A percentile compares a stretch with the other conserved stretches of the same genome.
Evolutionary conservation across 768 basidiomycete species (phyloP).

Genomic region (Suillus decipiens): DNA sequence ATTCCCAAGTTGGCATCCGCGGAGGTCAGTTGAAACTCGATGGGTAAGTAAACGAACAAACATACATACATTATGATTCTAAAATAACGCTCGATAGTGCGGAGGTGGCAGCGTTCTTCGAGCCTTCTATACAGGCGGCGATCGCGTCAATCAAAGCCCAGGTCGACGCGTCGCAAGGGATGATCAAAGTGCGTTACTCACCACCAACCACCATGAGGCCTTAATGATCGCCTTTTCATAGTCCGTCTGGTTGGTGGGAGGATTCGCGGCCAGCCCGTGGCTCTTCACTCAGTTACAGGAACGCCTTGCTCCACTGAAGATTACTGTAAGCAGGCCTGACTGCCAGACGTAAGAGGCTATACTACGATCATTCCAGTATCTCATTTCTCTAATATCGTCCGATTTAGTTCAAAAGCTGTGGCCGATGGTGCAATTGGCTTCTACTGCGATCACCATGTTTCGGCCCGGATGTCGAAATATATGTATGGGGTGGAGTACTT

Average conservation of each 20-base stretch:
- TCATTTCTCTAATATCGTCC: constrained; percentile 12
- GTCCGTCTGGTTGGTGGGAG: constrained; percentile 85
- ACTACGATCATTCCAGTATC: constrained; percentile 10
- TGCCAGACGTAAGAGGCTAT: constrained; percentile 63
- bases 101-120: constrained; percentile 72
- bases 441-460: constrained; percentile 83
- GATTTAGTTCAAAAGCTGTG: constrained; percentile 76
- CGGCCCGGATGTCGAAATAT: constrained; percentile 76
- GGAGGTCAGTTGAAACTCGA: constrained; percentile 71
- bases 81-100: constrained; percentile 23
- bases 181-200: constrained; percentile 53
- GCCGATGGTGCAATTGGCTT: constrained; percentile 85
- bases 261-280: constrained; percentile 84
- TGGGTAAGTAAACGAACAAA: constrained; percentile 45
- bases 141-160: constrained; percentile 68
- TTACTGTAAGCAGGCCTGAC: constrained; percentile 74
- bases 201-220: constrained; percentile 2
- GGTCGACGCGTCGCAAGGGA: constrained; percentile 65
- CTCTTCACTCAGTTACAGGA: constrained; percentile 75
- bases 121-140: constrained; percentile 77
- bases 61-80: constrained; percentile 30
- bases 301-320: constrained; percentile 52
- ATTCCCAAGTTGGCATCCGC: constrained; percentile 66
- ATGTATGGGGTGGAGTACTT: constrained; percentile 85
- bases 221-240: constrained; percentile 29